Conservation (phyloP, 2,329 filamentous ascomycete genomes). For the Cladosporium sp. region DNA sequence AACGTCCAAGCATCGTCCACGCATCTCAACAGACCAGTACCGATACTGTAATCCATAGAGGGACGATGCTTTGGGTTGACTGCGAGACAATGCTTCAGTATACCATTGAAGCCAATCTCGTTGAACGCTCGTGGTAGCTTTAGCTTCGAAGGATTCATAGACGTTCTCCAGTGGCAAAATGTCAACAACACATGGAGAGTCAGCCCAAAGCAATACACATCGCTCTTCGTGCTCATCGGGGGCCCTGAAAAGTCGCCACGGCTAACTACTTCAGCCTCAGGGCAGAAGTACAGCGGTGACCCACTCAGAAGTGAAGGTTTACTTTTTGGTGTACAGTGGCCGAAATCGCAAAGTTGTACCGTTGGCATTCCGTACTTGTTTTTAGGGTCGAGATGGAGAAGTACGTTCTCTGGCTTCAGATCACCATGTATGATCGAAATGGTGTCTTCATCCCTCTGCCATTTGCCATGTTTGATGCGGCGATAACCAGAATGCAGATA, state of each 20-base stretch:
- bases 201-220: conserved; percentile 2
- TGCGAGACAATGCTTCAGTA: background rate
- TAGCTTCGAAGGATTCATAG: background rate
- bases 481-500: conserved; percentile 24
- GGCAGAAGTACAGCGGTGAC: background rate
- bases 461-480: background rate
- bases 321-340: conserved; percentile 7
- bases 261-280: background rate
- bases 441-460: background rate
- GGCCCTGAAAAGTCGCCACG: background rate
- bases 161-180: background rate
- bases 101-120: background rate
- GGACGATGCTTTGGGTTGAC: background rate
- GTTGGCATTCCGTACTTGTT: conserved; percentile 14
- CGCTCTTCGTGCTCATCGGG: background rate
- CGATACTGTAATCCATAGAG: background rate
- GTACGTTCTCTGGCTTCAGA: conserved; percentile 22
- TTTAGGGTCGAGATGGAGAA: conserved; percentile 13
- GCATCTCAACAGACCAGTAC: background rate
- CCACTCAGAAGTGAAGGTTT: background rate
- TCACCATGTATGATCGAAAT: conserved; percentile 20
- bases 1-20: background rate
- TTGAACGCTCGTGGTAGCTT: background rate
- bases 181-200: conserved; percentile 1
- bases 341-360: conserved; percentile 23